Evolutionary conservation across 2,329 filamentous ascomycete species (phyloP).

Genomic region (Thermothelomyces thermophilus): DNA sequence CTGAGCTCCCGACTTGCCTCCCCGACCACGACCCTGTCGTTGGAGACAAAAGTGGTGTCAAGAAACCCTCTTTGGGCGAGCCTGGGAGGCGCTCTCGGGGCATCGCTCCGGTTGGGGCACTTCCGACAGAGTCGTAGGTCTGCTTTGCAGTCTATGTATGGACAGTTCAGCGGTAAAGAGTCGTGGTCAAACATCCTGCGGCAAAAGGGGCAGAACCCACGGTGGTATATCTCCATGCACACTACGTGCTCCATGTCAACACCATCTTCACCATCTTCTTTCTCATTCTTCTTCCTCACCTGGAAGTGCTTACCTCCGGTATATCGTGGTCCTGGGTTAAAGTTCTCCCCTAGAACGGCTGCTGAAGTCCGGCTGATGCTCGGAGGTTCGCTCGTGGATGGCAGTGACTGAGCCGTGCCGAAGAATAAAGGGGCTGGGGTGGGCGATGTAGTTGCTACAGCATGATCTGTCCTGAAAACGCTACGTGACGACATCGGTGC

Average conservation of each 20-base stretch:
- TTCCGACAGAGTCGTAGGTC: not conserved
- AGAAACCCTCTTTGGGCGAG: slow-evolving; percentile 10
- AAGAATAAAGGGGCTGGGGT: not conserved
- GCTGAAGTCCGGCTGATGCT: not conserved
- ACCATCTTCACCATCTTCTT: not conserved
- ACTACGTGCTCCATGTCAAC: slow-evolving; percentile 7
- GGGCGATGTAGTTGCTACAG: not conserved
- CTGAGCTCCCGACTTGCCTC: not conserved
- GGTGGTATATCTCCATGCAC: slow-evolving; percentile 8
- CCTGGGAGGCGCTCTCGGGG: slow-evolving; percentile 8
- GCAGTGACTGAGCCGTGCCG: not conserved
- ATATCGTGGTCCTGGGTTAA: not conserved
- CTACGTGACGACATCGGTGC: not conserved
- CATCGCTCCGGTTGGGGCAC: not conserved
- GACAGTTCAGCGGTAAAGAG: slow-evolving; percentile 1
- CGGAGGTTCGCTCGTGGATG: not conserved
- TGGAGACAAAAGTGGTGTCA: not conserved
- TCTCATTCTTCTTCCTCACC: not conserved
- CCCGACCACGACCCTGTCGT: no score
- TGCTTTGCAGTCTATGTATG: slow-evolving; percentile 2
- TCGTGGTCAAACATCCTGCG: not conserved
- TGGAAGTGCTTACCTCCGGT: not conserved
- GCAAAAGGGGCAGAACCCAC: slow-evolving; percentile 10
- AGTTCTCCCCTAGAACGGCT: not conserved
- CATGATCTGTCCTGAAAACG: not conserved